Percentiles rank a stretch among this genome's conserved stretches.
Evolutionary conservation across 225 moss, liverwort and hornwort genomes (phyloP).

Genomic region (Sphagnum tenellum): DNA sequence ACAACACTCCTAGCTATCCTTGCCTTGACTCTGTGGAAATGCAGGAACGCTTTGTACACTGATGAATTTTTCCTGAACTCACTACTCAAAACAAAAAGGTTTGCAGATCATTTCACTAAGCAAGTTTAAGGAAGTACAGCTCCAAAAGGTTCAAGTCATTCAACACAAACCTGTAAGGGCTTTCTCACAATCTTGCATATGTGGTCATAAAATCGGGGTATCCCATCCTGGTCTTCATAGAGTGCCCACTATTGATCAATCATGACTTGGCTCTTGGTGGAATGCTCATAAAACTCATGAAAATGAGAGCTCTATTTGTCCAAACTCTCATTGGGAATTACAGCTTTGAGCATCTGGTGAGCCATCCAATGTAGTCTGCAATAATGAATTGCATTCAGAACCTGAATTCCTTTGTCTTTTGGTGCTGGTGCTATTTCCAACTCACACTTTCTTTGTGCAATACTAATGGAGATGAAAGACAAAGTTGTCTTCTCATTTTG

Average conservation of each 20-base stretch:
- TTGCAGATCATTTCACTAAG: constrained; percentile 28
- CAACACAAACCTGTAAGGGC: constrained; percentile 28
- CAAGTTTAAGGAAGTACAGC: constrained; percentile 14
- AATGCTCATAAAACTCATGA: constrained; percentile 32
- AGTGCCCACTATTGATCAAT: constrained; percentile 40
- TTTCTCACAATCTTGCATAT: constrained; percentile 8
- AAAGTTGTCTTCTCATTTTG: too few relatives aligned
- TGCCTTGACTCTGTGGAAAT: constrained; percentile 26
- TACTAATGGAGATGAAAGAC: too few relatives aligned
- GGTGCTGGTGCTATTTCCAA: constrained; percentile 7
- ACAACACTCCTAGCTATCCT: constrained; percentile 9
- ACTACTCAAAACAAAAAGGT: constrained; percentile 31
- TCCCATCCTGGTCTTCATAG: constrained; percentile 52
- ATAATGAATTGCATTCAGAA: not conserved
- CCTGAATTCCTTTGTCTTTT: not conserved
- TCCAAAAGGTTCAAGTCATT: constrained; percentile 44
- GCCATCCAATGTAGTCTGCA: too few relatives aligned
- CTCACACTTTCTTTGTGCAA: constrained; percentile 4
- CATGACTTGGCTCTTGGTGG: constrained; percentile 10
- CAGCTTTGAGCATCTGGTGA: too few relatives aligned
- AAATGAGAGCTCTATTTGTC: constrained; percentile 22
- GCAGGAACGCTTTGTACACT: constrained; percentile 31
- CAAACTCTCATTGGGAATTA: constrained; percentile 13
- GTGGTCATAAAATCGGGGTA: constrained; percentile 51
- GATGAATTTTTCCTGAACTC: constrained; percentile 30